Conservation (phyloP, 176 grass and related monocot genomes). For the Bonia amplexicaulis region DNA sequence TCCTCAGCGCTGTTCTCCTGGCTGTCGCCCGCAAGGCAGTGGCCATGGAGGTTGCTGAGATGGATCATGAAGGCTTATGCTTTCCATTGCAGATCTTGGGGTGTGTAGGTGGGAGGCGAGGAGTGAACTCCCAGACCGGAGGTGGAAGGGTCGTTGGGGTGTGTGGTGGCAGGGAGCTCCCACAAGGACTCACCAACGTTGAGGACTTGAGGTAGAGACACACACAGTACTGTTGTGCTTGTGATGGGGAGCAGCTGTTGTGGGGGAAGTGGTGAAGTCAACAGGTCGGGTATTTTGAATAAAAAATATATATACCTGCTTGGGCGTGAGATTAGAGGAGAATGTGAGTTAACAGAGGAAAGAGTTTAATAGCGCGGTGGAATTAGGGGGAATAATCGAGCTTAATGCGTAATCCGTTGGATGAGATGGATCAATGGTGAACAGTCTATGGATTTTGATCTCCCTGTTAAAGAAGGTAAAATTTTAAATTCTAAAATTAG, state of each 20-base stretch:
- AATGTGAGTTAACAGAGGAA: background rate
- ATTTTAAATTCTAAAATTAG: background rate
- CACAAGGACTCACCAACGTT: background rate
- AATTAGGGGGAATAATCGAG: background rate
- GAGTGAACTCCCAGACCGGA: background rate
- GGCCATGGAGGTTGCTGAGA: background rate
- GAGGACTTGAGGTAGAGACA: background rate
- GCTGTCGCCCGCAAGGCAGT: background rate
- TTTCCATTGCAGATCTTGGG: background rate
- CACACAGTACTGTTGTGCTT: background rate
- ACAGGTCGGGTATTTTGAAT: background rate
- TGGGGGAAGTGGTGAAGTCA: background rate
- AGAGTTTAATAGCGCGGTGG: background rate
- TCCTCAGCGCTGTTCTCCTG: background rate
- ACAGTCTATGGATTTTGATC: background rate
- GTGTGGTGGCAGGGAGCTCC: background rate
- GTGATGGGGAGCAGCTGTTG: background rate
- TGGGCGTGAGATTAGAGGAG: background rate
- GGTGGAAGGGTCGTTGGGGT: background rate
- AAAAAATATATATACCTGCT: background rate
- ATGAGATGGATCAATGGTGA: background rate
- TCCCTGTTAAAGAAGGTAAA: background rate
- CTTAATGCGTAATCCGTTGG: background rate
- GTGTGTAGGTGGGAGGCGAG: background rate
- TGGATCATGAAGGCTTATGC: background rate